A percentile compares a stretch with the other conserved stretches of the same genome.
Conservation (phyloP, 768 basidiomycete species). For the Tulasnella sp. region DNA sequence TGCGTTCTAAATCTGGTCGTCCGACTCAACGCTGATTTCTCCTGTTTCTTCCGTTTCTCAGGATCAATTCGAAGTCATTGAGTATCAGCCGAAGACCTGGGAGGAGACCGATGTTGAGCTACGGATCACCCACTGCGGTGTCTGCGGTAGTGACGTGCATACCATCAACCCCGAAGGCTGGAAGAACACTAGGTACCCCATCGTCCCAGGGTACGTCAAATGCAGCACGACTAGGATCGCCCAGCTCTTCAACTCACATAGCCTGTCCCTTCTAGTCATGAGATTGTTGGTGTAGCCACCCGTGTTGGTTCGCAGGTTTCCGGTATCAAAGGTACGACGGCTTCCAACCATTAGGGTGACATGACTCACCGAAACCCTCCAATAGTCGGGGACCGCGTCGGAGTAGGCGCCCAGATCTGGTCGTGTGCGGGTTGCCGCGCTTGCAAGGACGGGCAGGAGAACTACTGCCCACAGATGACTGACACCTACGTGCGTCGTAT, state of each 20-base stretch:
- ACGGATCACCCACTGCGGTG: conserved; percentile 42
- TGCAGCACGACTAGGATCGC: neutral
- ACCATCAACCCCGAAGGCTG: conserved; percentile 39
- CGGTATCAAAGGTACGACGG: conserved; percentile 36
- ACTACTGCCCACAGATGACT: conserved; percentile 44
- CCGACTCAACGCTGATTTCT: neutral
- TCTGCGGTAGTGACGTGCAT: conserved; percentile 49
- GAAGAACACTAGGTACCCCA: conserved; percentile 27
- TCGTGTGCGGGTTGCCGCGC: conserved; percentile 44
- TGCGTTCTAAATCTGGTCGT: neutral
- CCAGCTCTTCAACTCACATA: neutral
- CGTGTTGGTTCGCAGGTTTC: conserved; percentile 48
- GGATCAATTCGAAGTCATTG: conserved; percentile 25
- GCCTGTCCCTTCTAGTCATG: conserved; percentile 37
- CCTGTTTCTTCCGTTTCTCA: neutral
- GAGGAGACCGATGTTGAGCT: conserved; percentile 51
- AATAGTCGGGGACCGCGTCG: conserved; percentile 46
- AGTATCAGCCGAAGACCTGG: conserved; percentile 46
- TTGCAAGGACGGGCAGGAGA: conserved; percentile 47
- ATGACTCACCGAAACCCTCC: neutral
- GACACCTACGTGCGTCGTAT: conserved; percentile 36
- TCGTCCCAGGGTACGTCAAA: conserved; percentile 14
- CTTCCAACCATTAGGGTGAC: neutral
- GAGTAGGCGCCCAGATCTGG: conserved; percentile 46
- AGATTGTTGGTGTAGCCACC: conserved; percentile 48